These are phyloP conservation scores for Globisporangium cylindrosporum DNA, from an alignment of 352 stramenopile genomes.

Conservation along the genomic window DNA sequence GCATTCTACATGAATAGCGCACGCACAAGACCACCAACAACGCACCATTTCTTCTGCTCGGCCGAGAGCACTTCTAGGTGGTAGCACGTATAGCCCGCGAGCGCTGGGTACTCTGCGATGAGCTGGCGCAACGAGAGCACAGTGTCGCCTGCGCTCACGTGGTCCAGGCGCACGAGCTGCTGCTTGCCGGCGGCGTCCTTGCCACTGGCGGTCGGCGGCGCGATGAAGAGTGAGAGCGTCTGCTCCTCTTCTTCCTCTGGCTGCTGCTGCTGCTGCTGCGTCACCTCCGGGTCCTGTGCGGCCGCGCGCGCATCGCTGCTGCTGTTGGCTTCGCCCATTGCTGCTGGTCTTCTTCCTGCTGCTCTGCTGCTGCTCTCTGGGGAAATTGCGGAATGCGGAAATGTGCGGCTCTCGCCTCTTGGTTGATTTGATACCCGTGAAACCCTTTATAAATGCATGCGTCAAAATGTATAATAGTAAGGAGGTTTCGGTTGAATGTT, in stretches of 20 bases:
- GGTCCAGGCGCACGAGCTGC: conserved; percentile 55
- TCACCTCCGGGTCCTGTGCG: conserved; percentile 23
- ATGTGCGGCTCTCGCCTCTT: conserved; percentile 1
- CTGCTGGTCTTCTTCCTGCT: background rate
- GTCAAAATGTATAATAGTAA: too few species aligned
- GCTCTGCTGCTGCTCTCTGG: conserved; percentile 1
- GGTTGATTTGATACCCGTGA: too few species aligned
- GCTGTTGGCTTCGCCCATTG: conserved; percentile 23
- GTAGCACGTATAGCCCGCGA: conserved; percentile 87
- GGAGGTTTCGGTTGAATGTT: too few species aligned
- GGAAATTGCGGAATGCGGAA: conserved; percentile 38
- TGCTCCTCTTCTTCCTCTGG: conserved; percentile 38
- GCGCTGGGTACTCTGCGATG: conserved; percentile 75
- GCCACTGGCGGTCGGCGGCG: conserved; percentile 26
- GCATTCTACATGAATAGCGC: background rate
- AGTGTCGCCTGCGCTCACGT: conserved; percentile 71
- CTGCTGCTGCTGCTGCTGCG: background rate
- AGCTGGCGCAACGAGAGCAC: conserved; percentile 82
- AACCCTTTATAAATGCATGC: too few species aligned
- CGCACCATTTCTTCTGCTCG: conserved; percentile 27
- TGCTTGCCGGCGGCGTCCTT: conserved; percentile 4
- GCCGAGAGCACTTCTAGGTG: conserved; percentile 57
- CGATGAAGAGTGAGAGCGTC: conserved; percentile 54
- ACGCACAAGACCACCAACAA: background rate
- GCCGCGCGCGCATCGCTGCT: conserved; percentile 15